Evolutionary conservation across 2,329 filamentous ascomycete genomes (phyloP), one percentile per base, ranked within the genome.

Genomic region (Sporothrix globosa): DNA sequence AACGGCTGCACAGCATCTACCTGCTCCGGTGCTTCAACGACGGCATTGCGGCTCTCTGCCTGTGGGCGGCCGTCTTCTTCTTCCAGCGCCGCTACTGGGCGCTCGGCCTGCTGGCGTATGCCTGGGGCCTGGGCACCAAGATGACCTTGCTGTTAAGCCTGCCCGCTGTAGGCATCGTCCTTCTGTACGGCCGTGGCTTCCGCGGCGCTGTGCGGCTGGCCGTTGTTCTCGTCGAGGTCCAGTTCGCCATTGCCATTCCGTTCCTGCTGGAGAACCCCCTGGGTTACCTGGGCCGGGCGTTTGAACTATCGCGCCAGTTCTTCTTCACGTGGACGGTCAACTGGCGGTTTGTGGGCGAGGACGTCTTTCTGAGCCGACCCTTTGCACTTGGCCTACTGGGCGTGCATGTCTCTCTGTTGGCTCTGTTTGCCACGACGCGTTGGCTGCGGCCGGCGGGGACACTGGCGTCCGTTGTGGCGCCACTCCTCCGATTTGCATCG

Each of bases 311-410:
- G 61, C 87, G 96, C 69, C 89, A 92, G 75, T 99, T 99, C 81
- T 85, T 97, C 76, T 98, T 95, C 84, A 93, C 95, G 81, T 99
- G 96, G 96, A 99, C 96, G 0, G 96, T 99, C 75, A 99, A 99
- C 80, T 99, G 96, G 96, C 89, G 94, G 69, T 98, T 98, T 78
- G 81, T 97, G n/a, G 90, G 91, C 19, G 93, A 97, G 80, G 87
- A 91, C 7, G 80, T 82, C 0, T 99, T 99, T 76, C 85, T 96
- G 61, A 86, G 85, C 74, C 86, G 82, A 72, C 78, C 82, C 1
- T 96, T 97, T 77, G 88, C 93, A 34, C 75, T 90, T 21, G 79
- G 81, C 17, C 84, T 97, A 67, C 83, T 97, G 34, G 83, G 80
- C 1, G 77, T 87, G 69, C 93, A 97, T 78, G 82, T 83, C 34